Evolutionary conservation across 306 rosid genomes (phyloP), one percentile per base, ranked within the genome.

Genomic region (Vicia faba): DNA sequence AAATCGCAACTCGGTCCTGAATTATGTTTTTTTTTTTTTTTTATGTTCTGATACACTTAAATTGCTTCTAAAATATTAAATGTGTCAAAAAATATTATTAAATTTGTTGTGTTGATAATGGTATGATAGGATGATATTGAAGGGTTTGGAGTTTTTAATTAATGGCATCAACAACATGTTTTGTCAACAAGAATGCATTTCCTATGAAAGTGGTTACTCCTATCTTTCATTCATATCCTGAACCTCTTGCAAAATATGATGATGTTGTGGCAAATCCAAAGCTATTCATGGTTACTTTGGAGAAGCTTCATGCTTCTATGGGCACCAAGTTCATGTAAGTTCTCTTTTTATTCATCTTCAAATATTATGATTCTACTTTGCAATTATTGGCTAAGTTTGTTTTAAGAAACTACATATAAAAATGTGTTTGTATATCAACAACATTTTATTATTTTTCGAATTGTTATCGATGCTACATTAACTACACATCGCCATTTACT

Each of bases 321-420:
- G 85, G 89, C 14, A 83, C 97, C 54, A 88, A 91, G 87, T 91
- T 91, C 78, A 88, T 91, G 97, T 91, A 79, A 64, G 80, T 28
- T 18, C 56, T 56, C n/a, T 12, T 29, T 23, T 60, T 50, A 19
- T 36, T 31, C 36, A 31, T 31, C 36, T 31, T 31, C 36, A 31
- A 31, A 25, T 25, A 25, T 3, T 25, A 25, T 25, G 4, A 25
- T 31, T 29, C 0, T 6, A 28, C 7, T 31, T 31, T 31, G 36
- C 8, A 31, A 31, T 31, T 31, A 1, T 31, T 31, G 2, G 36
- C 5, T 31, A 8, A 5, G 5, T 31, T 31, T 31, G 8, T 25
- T 25, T 2, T 25, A 25, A 25, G 28, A 25, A 25, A 25, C 4
- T 25, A 25, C 4, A 25, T 25, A 25, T 25, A 25, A 25, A 25